A percentile compares a stretch with the other conserved stretches of the same genome.
These are phyloP conservation scores for Fusarium marasasianum DNA, from an alignment of 2,329 filamentous ascomycete species.

Conservation along the genomic window DNA sequence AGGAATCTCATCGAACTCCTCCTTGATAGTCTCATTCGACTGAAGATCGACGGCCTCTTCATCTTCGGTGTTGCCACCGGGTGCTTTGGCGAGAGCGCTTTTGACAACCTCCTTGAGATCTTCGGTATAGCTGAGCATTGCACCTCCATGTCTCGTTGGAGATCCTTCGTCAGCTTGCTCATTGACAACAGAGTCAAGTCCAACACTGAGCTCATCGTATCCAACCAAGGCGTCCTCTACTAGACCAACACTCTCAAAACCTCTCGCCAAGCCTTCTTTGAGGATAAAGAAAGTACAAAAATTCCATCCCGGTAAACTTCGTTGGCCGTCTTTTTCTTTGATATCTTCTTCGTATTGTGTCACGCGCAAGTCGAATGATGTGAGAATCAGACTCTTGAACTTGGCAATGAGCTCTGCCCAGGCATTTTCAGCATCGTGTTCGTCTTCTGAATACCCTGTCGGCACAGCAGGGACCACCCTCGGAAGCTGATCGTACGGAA, in stretches of 20 bases:
- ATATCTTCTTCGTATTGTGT: conserved; percentile 98
- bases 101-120: conserved; percentile 73
- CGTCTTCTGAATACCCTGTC: conserved; percentile 73
- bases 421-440: conserved; percentile 81
- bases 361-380: conserved; percentile 90
- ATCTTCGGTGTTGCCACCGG: conserved; percentile 46
- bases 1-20: conserved; percentile 65
- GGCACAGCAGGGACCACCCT: conserved; percentile 71
- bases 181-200: conserved; percentile 82
- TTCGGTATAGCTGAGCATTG: conserved; percentile 76
- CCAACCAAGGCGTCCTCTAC: conserved; percentile 94
- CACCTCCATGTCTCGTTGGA: conserved; percentile 73
- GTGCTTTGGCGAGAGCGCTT: conserved; percentile 56
- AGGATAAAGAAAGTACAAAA: conserved; percentile 99
- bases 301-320: conserved; percentile 93
- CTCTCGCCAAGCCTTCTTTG: conserved; percentile 92
- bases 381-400: conserved; percentile 85
- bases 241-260: conserved; percentile 94
- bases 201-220: conserved; percentile 92
- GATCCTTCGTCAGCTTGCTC: conserved; percentile 72
- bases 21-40: conserved; percentile 50
- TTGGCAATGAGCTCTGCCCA: conserved; percentile 88
- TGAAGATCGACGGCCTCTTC: conserved; percentile 62
- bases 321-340: conserved; percentile 88
- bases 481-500: conserved; percentile 71